Conservation (phyloP, 179 eudicot species). For the Gypsophila paniculata region DNA sequence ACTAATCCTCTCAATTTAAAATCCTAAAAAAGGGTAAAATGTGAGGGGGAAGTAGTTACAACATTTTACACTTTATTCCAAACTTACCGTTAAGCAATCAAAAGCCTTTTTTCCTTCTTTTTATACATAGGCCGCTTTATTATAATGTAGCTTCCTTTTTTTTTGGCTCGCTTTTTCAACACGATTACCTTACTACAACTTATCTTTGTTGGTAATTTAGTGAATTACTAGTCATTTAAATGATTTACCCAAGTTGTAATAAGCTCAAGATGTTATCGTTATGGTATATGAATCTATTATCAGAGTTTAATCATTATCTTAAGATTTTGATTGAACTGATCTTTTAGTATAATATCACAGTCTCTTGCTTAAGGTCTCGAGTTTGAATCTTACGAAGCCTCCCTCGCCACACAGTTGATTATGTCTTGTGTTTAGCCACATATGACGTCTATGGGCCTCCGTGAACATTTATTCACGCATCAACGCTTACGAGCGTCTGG, state of each 20-base stretch:
- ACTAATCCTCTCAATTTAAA: slow-evolving; percentile 5
- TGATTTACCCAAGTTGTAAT: too few species aligned
- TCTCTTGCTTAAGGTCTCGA: neutral
- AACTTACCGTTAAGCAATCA: slow-evolving; percentile 27
- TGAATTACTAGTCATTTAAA: too few species aligned
- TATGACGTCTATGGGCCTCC: too few species aligned
- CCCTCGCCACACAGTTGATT: too few species aligned
- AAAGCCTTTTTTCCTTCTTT: slow-evolving; percentile 22
- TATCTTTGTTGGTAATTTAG: neutral
- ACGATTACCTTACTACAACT: slow-evolving; percentile 5
- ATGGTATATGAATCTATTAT: too few species aligned
- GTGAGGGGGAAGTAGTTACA: neutral
- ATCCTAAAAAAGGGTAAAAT: slow-evolving; percentile 10
- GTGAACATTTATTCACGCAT: too few species aligned
- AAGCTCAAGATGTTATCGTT: too few species aligned
- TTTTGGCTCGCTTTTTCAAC: slow-evolving; percentile 18
- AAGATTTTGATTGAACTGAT: too few species aligned
- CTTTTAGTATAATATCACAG: too few species aligned
- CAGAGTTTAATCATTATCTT: too few species aligned
- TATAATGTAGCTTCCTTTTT: neutral
- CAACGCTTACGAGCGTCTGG: too few species aligned
- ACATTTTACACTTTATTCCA: slow-evolving; percentile 27
- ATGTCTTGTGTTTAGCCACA: too few species aligned
- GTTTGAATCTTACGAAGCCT: neutral
- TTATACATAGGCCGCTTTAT: slow-evolving; percentile 1